Evolutionary conservation across 2,329 filamentous ascomycete genomes (phyloP).

Genomic region (Periconia digitata): DNA sequence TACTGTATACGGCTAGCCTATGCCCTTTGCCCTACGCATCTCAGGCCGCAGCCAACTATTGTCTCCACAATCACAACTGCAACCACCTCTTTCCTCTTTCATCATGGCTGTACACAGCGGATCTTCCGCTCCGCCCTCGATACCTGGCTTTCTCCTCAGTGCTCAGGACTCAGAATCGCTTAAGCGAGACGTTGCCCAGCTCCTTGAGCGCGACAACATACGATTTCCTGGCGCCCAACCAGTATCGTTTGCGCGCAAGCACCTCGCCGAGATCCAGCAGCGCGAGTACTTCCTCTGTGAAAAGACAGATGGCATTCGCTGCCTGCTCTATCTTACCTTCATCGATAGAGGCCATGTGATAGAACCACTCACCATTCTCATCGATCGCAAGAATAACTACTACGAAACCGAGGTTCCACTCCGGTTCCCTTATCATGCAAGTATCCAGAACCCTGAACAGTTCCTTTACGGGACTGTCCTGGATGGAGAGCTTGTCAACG

Average conservation of each 20-base stretch:
- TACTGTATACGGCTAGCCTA: too few species aligned
- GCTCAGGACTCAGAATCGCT: conserved; percentile 49
- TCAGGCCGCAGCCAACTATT: neutral
- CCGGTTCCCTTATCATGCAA: conserved; percentile 75
- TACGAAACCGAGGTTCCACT: conserved; percentile 75
- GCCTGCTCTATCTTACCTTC: conserved; percentile 87
- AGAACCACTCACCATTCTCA: conserved; percentile 73
- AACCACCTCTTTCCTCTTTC: neutral
- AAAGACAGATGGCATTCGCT: conserved; percentile 95
- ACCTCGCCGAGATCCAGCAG: conserved; percentile 77
- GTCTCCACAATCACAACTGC: neutral
- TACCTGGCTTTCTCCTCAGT: conserved; percentile 34
- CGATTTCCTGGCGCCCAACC: conserved; percentile 90
- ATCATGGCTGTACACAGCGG: conserved; percentile 1
- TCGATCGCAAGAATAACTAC: conserved; percentile 98
- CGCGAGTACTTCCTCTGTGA: conserved; percentile 97
- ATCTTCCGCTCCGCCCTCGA: conserved; percentile 33
- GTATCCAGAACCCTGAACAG: conserved; percentile 54
- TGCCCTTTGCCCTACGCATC: too few species aligned
- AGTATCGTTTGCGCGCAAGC: conserved; percentile 82
- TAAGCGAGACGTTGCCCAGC: conserved; percentile 70
- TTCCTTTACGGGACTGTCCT: conserved; percentile 83
- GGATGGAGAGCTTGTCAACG: conserved; percentile 91
- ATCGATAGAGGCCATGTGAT: conserved; percentile 56
- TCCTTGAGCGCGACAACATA: conserved; percentile 69